Percentiles rank a stretch among this genome's conserved stretches.
phyloP scores from a whole-genome alignment of 2,329 filamentous ascomycete genomes.

The Pestalotiopsis sp. region DNA sequence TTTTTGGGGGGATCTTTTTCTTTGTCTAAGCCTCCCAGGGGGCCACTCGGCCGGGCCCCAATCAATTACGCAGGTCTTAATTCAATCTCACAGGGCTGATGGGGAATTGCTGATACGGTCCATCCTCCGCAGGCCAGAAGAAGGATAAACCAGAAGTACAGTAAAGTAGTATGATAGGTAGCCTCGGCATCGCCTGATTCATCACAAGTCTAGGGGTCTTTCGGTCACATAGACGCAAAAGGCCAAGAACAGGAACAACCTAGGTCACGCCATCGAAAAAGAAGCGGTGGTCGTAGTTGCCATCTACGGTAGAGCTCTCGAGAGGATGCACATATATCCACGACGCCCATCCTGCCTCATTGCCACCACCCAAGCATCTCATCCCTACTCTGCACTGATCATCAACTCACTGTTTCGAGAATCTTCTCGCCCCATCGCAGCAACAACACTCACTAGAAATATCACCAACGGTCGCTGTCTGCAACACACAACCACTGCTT shows the following conservation, averaged over 20 bases:
- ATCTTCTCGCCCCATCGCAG: background rate
- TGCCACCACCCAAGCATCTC: background rate
- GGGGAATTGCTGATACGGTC: background rate
- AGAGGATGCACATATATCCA: constrained; percentile 9
- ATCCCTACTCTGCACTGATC: background rate
- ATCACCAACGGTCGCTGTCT: background rate
- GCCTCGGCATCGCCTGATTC: background rate
- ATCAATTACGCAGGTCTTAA: background rate
- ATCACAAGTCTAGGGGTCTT: background rate
- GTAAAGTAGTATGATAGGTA: background rate
- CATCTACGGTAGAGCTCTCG: no score
- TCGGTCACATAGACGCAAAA: background rate
- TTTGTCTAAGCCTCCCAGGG: background rate
- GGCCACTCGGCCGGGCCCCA: background rate
- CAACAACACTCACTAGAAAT: background rate
- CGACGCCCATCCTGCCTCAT: background rate
- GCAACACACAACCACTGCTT: background rate
- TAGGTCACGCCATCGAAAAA: background rate
- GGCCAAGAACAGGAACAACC: background rate
- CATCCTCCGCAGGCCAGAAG: background rate
- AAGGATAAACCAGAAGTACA: background rate
- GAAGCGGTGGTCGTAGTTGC: no score
- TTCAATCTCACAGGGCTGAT: background rate
- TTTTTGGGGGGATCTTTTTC: background rate
- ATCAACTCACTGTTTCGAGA: background rate